These are phyloP conservation scores for Oryza nivara DNA, from an alignment of 176 grass and related monocot species.

Conservation along the genomic window DNA sequence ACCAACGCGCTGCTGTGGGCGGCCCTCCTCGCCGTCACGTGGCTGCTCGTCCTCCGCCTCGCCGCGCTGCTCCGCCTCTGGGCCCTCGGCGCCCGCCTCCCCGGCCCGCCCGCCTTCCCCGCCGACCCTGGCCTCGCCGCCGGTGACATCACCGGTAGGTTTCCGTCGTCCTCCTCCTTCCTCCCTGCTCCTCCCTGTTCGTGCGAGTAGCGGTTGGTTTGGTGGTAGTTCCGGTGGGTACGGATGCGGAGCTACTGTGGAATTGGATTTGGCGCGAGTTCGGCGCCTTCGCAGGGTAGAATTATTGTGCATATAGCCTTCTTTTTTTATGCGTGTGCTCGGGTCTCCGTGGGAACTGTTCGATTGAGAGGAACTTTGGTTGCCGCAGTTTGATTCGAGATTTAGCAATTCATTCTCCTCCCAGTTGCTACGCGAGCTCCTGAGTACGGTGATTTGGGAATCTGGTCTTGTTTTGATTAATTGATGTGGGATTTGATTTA, in stretches of 20 bases:
- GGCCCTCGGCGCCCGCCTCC: conserved; percentile 65
- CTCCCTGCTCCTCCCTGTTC: not conserved
- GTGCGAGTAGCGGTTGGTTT: not conserved
- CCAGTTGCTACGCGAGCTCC: not conserved
- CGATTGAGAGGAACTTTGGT: conserved; percentile 5
- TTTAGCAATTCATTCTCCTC: not conserved
- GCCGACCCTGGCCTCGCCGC: conserved; percentile 43
- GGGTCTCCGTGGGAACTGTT: conserved; percentile 8
- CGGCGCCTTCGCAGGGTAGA: not conserved
- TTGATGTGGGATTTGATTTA: conserved; percentile 25
- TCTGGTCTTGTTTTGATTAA: not conserved
- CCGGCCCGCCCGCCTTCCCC: conserved; percentile 57
- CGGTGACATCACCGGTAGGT: conserved; percentile 76
- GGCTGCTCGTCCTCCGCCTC: conserved; percentile 55
- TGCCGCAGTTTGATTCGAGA: conserved; percentile 15
- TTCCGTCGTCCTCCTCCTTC: too few relatives aligned
- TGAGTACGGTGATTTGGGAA: not conserved
- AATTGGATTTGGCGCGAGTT: conserved; percentile 28
- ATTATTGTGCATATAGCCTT: not conserved
- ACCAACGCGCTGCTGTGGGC: conserved; percentile 91
- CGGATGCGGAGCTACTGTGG: not conserved
- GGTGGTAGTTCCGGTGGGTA: not conserved
- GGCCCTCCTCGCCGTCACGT: conserved; percentile 58
- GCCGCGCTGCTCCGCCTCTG: conserved; percentile 62
- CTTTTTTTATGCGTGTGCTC: too few relatives aligned